phyloP scores from a whole-genome alignment of 2,329 filamentous ascomycete species.

The Parastagonospora avenae region DNA sequence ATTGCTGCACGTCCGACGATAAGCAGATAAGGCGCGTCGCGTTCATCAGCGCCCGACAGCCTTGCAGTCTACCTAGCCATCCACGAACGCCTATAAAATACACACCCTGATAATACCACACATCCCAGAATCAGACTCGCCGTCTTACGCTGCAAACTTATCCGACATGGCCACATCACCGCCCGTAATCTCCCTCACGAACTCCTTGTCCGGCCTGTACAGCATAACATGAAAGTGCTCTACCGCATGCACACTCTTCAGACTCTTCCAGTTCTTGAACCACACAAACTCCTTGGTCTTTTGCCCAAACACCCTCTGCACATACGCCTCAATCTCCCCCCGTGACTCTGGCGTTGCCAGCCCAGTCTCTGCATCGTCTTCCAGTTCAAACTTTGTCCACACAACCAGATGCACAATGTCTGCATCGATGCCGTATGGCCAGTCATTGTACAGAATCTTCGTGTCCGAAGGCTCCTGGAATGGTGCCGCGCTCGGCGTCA shows the following conservation, averaged over 20 bases:
- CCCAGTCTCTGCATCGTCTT: slow-evolving; percentile 68
- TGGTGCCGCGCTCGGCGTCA: slow-evolving; percentile 47
- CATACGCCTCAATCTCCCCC: slow-evolving; percentile 71
- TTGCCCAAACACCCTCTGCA: slow-evolving; percentile 68
- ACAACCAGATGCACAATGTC: slow-evolving; percentile 84
- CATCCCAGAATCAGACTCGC: neutral
- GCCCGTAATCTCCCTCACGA: slow-evolving; percentile 72
- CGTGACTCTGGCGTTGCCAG: slow-evolving; percentile 70
- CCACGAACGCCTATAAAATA: too few species aligned
- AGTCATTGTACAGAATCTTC: slow-evolving; percentile 86
- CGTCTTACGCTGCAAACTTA: slow-evolving; percentile 11
- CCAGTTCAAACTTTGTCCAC: slow-evolving; percentile 87
- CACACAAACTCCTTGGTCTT: slow-evolving; percentile 63
- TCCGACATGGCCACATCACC: slow-evolving; percentile 69
- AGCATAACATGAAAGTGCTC: slow-evolving; percentile 98
- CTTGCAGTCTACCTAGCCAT: too few species aligned
- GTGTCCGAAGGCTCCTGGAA: slow-evolving; percentile 63
- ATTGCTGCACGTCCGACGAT: too few species aligned
- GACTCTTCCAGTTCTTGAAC: slow-evolving; percentile 89
- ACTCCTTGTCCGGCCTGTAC: slow-evolving; percentile 71
- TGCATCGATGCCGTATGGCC: slow-evolving; percentile 85
- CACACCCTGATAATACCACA: neutral
- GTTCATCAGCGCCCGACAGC: too few species aligned
- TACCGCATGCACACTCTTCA: slow-evolving; percentile 85
- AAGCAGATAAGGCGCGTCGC: too few species aligned